Evolutionary conservation across 179 eudicot genomes (phyloP).

Genomic region (Camellia oleifera): DNA sequence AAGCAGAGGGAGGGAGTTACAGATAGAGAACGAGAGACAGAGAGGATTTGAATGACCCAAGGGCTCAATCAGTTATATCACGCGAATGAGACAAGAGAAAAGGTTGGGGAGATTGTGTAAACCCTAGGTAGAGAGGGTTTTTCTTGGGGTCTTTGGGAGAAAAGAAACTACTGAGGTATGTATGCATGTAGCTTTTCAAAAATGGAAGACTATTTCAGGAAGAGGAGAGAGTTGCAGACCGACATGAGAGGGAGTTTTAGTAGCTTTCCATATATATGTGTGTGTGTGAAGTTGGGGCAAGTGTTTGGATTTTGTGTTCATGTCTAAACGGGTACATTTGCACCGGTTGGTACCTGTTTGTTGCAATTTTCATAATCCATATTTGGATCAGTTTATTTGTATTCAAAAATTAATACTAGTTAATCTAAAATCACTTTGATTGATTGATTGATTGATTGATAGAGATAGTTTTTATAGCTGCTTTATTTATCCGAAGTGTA

Average conservation of each 20-base stretch:
- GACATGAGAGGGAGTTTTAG: background rate
- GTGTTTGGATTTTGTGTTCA: background rate
- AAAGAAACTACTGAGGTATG: background rate
- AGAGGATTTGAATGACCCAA: conserved; percentile 4
- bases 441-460: too few species aligned
- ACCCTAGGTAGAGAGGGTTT: background rate
- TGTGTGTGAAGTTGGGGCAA: background rate
- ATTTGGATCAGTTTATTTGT: background rate
- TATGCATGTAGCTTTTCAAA: background rate
- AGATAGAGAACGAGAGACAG: background rate
- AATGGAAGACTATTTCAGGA: background rate
- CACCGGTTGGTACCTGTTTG: background rate
- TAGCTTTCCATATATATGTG: background rate
- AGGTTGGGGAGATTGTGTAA: background rate
- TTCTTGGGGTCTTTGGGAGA: background rate
- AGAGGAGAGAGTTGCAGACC: background rate
- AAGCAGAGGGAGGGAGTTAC: conserved; percentile 3
- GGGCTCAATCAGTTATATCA: conserved; percentile 2
- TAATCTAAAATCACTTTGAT: too few species aligned
- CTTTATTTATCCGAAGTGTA: too few species aligned
- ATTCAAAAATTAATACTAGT: too few species aligned
- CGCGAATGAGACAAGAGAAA: background rate
- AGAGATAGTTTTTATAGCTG: too few species aligned
- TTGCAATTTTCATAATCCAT: background rate
- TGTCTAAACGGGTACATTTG: background rate